Conservation (phyloP, 2,329 filamentous ascomycete genomes). For the Phaeosphaeriaceae sp. region DNA sequence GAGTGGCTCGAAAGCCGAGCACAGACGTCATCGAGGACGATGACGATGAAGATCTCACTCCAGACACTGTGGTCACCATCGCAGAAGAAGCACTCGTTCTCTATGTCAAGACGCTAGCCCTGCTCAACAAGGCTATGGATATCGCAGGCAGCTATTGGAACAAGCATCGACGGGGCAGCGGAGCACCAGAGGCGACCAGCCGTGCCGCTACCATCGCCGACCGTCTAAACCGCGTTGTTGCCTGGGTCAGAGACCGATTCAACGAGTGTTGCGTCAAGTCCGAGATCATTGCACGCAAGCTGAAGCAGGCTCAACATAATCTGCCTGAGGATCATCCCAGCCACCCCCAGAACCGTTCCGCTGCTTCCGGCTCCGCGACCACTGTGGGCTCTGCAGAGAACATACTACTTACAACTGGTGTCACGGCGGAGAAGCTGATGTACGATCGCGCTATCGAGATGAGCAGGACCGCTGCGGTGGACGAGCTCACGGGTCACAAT, state of each 20-base stretch:
- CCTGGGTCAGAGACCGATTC: slow-evolving; percentile 93
- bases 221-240: slow-evolving; percentile 90
- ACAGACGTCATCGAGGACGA: slow-evolving; percentile 61
- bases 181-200: slow-evolving; percentile 49
- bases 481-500: slow-evolving; percentile 92
- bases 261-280: slow-evolving; percentile 98
- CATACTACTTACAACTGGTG: slow-evolving; percentile 83
- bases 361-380: slow-evolving; percentile 63
- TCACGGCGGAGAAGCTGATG: slow-evolving; percentile 97
- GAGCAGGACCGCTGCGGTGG: slow-evolving; percentile 92
- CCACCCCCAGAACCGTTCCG: slow-evolving; percentile 79
- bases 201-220: slow-evolving; percentile 59
- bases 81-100: slow-evolving; percentile 95
- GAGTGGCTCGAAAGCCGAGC: slow-evolving; percentile 48
- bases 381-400: slow-evolving; percentile 74
- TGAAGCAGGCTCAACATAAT: slow-evolving; percentile 83
- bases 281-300: slow-evolving; percentile 87
- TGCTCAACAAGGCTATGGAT: slow-evolving; percentile 94
- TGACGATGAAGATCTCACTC: slow-evolving; percentile 71
- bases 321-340: slow-evolving; percentile 85
- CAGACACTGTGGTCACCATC: slow-evolving; percentile 83
- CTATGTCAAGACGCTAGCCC: slow-evolving; percentile 90
- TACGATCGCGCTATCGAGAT: slow-evolving; percentile 97
- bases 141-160: slow-evolving; percentile 93
- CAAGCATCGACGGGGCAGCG: slow-evolving; percentile 72